Evolutionary conservation across 805 yeast species (phyloP), one percentile per base, ranked within the genome.

Genomic region (Lipomyces yamanashiensis): DNA sequence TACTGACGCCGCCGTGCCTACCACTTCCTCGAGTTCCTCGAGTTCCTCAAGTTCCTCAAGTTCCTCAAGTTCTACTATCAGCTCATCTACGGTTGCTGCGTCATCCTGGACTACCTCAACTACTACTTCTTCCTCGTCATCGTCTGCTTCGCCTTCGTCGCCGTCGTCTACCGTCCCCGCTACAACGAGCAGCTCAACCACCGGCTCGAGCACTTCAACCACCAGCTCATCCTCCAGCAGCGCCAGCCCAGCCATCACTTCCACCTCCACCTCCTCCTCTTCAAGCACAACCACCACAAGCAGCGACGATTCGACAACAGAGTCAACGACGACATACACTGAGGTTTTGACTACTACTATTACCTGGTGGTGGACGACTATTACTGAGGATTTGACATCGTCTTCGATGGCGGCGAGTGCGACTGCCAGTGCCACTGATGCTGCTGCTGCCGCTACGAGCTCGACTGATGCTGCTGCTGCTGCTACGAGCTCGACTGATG

Each of bases 21-120:
- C 41, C 13, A 34, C 54, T n/a, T 50, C 61, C 44, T 39, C 57
- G 9, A 57, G 39, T 37, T 59, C 41, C 1, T 23, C 51, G 9
- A 37, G 50, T 48, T 13, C 62, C 21, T 23, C 45, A 41, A 12
- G 19, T 10, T 28, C 61, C 17, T 41, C 61, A 2, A 44, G 51
- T 17, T 43, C 68, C 13, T 52, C 71, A 21, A 57, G 57, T 52
- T n/a, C n/a, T n/a, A 49, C 60, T 61, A 65, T 59, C 67, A 61
- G 61, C 19, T 41, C 45, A 41, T n/a, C 59, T 62, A 57, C 15
- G 53, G 60, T 66, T 43, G 43, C 70, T 67, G 60, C 68, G 61
- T 70, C 62, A 56, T 60, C 70, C 64, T 61, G n/a, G 34, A 28
- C 53, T 17, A 15, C 37, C 23, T 5, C 58, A 17, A 37, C 59